Percentiles rank a stretch among this genome's conserved stretches.
Evolutionary conservation across 495 filamentous ascomycete genomes (phyloP).

Genomic region (Penicillium silybi): DNA sequence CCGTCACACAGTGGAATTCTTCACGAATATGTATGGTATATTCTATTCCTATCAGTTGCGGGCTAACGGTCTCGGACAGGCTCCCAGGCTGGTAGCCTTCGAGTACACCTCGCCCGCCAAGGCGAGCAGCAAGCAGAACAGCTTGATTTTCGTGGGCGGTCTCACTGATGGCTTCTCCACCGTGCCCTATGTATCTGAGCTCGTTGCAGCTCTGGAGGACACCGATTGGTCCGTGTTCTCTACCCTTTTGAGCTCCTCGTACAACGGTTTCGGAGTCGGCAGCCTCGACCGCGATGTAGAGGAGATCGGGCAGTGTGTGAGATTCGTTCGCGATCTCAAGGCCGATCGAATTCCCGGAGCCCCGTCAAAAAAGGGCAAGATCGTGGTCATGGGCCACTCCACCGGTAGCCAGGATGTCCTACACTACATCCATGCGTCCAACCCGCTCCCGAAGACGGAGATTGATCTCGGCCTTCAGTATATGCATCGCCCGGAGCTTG

Average conservation of each 20-base stretch:
- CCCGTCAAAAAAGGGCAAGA: slow-evolving; percentile 45
- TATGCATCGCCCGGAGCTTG: slow-evolving; percentile 46
- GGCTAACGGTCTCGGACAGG: slow-evolving; percentile 28
- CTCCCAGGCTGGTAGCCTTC: slow-evolving; percentile 54
- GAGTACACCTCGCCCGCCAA: slow-evolving; percentile 43
- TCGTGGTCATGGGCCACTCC: slow-evolving; percentile 87
- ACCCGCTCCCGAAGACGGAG: slow-evolving; percentile 24
- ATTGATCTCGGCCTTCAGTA: slow-evolving; percentile 23
- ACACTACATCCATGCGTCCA: slow-evolving; percentile 57
- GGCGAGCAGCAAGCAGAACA: slow-evolving; percentile 48
- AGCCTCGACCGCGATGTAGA: slow-evolving; percentile 65
- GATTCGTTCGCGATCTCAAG: slow-evolving; percentile 56
- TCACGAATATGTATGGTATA: slow-evolving; percentile 35
- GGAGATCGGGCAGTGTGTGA: slow-evolving; percentile 69
- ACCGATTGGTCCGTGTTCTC: slow-evolving; percentile 59
- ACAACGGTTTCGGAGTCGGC: slow-evolving; percentile 68
- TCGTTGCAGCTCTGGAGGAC: slow-evolving; percentile 56
- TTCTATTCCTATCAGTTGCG: neutral
- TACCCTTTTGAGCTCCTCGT: slow-evolving; percentile 59
- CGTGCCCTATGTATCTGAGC: slow-evolving; percentile 53
- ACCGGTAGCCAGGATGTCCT: slow-evolving; percentile 87
- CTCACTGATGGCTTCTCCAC: slow-evolving; percentile 76
- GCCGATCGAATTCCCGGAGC: slow-evolving; percentile 18
- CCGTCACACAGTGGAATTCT: slow-evolving; percentile 31
- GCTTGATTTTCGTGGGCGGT: slow-evolving; percentile 79